Evolutionary conservation across 768 basidiomycete species (phyloP).

Genomic region (Erythrobasidium yunnanense): DNA sequence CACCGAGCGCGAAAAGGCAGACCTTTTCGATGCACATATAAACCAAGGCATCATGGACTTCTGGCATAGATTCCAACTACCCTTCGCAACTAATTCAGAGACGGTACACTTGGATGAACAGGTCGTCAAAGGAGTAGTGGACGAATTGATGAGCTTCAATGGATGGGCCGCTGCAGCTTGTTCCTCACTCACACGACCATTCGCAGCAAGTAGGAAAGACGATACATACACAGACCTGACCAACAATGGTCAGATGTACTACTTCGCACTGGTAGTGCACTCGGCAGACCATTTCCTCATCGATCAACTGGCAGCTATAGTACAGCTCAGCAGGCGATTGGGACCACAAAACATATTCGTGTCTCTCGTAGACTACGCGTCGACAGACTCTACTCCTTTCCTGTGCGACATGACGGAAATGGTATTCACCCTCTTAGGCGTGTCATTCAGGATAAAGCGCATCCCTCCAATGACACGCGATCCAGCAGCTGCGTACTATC

Average conservation of each 20-base stretch:
- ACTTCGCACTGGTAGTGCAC: conserved; percentile 86
- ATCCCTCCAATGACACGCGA: conserved; percentile 87
- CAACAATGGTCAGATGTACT: conserved; percentile 73
- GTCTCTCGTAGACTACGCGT: conserved; percentile 94
- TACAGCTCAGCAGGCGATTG: conserved; percentile 82
- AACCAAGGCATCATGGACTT: conserved; percentile 69
- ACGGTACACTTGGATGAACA: conserved; percentile 84
- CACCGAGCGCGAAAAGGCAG: conserved; percentile 46
- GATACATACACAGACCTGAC: conserved; percentile 82
- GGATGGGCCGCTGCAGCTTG: conserved; percentile 97
- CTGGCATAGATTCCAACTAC: conserved; percentile 84
- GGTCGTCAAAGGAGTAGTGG: conserved; percentile 71
- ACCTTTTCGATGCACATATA: conserved; percentile 66
- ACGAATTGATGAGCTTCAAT: conserved; percentile 85
- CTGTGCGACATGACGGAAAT: conserved; percentile 90
- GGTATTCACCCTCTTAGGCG: conserved; percentile 79
- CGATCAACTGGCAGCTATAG: conserved; percentile 94
- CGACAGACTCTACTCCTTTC: conserved; percentile 86
- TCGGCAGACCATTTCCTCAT: conserved; percentile 98
- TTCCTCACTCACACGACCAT: conserved; percentile 84
- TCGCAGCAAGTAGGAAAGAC: conserved; percentile 72
- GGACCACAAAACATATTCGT: conserved; percentile 86
- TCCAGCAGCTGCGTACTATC: conserved; percentile 80
- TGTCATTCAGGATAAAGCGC: conserved; percentile 83
- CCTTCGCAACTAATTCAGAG: conserved; percentile 72